These are phyloP conservation scores for Apophysomyces trapeziformis DNA, from an alignment of 371 early-diverging fungal species.

Conservation along the genomic window DNA sequence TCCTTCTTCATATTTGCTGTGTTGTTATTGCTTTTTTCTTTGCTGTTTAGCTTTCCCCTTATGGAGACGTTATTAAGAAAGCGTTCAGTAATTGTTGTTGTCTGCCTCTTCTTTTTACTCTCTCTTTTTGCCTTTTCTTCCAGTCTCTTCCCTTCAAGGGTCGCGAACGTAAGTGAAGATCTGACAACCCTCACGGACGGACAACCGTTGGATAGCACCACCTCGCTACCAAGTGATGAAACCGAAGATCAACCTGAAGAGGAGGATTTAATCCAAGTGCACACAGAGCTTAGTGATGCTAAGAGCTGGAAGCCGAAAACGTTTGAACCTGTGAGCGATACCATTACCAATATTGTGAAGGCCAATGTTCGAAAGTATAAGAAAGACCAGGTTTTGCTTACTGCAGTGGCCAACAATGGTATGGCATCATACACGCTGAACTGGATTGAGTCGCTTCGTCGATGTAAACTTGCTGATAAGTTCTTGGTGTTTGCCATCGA, in stretches of 20 bases:
- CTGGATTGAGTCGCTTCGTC: conserved; percentile 44
- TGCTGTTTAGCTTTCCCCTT: not conserved
- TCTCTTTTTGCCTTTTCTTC: conserved; percentile 17
- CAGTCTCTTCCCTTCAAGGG: conserved; percentile 16
- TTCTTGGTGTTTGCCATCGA: conserved; percentile 46
- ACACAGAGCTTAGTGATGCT: conserved; percentile 12
- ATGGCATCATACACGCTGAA: conserved; percentile 44
- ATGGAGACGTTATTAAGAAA: conserved; percentile 17
- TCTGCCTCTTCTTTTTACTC: conserved; percentile 17
- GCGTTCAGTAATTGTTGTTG: conserved; percentile 15
- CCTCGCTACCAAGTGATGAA: not conserved
- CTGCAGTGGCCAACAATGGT: conserved; percentile 40
- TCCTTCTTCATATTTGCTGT: not conserved
- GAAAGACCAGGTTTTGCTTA: conserved; percentile 24
- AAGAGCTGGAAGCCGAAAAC: conserved; percentile 22
- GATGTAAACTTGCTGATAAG: conserved; percentile 22
- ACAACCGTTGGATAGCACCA: not conserved
- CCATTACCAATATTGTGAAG: conserved; percentile 15
- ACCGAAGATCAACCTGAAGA: not conserved
- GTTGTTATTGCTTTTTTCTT: conserved; percentile 7
- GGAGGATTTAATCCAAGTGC: conserved; percentile 19
- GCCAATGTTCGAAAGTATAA: conserved; percentile 13
- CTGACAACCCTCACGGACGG: not conserved
- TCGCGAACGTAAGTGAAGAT: conserved; percentile 1
- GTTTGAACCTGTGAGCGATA: conserved; percentile 18